Evolutionary conservation across 768 basidiomycete species (phyloP), one percentile per base, ranked within the genome.

Genomic region (Termitomyces sp.): DNA sequence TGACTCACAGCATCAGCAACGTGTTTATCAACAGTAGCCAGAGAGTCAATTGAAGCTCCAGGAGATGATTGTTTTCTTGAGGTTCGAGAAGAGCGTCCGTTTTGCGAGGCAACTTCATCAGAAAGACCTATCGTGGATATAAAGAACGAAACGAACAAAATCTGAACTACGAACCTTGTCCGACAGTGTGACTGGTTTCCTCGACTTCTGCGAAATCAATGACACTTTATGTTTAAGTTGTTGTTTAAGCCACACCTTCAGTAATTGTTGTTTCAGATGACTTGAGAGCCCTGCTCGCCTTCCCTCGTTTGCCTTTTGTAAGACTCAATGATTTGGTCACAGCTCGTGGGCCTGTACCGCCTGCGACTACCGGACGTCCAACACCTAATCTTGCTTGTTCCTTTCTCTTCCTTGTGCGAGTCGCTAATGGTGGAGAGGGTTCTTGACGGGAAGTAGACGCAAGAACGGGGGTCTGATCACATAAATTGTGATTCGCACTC

Each of bases 331-430:
- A 80, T 67, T 80, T 86, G 8, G 88, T 89, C 26, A 87, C 71
- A 41, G 77, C 71, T 55, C 90, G 81, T 24, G 89, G 79, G 18
- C 89, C 88, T 18, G 73, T 70, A 26, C 88, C 88, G 28, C 88
- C 89, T 33, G 80, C 86, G 18, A 76, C 74, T 8, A 76, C 75
- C 9, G 90, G 90, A 62, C 85, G 78, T 2, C 90, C 90, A 14
- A 90, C 83, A 52, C 90, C 90, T 18, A 92, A 76, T 60, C 75
- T 76, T 43, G 78, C 80, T 68, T 90, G 90, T 4, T 89, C 87
- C 67, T 85, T 89, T 13, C 88, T 85, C 65, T 88, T 89, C 56
- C 87, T 78, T 32, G 82, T 81, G 11, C 87, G 80, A 28, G 74
- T 71, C 5, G 54, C 57, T 13, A 68, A 64, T 28, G 60, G 60